Base-by-base conservation (phyloP, 2,329 filamentous ascomycete species). In the Chaetomium strumarium region DNA sequence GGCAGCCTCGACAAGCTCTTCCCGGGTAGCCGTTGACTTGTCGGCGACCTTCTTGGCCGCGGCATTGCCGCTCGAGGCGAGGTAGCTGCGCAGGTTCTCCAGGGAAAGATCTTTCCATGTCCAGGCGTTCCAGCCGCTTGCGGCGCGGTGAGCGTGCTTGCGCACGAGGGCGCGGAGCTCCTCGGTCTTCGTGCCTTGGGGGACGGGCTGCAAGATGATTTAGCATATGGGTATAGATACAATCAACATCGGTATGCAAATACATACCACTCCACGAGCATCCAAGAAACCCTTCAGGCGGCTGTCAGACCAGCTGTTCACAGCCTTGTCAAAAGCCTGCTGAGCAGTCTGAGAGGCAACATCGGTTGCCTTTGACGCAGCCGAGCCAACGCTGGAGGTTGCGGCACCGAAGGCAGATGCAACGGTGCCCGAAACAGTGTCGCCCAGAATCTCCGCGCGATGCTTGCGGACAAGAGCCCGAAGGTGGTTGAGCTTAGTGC, bases 401-500 rank as follows among this genome's bases (percentile, higher is more conserved):
- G 87, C 87, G 55, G 86, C 86, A 52, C 86, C 86, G 56, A 79
- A 84, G 5, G 78, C 78, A 19, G 80, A 81, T 29, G 78, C 73
- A 36, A 78, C 81, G 19, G 79, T 79, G 20, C 71, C 77, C 10
- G 75, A 68, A 12, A 80, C 69, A 46, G 78, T 87, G 63, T 90
- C 84, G 55, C 83, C 85, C 16, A 84, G 74, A 42, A 92, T 75
- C 53, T 83, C 75, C 53, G 86, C 85, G 54, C 88, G 85, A 72
- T 95, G 82, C 77, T 93, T 95, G 67, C 92, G 90, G 58, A 92
- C 86, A 57, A 97, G 80, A 49, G 92, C 90, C 49, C 95, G 77
- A 24, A 97, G 80, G 70, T 99, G 92, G 64, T 96, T 95, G 61
- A 82, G 76, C 76, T 87, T 91, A 65, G 88, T 95, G 44, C 92